Percentiles rank a stretch among this genome's conserved stretches.
Conservation (phyloP, 257 asterid species). For the Fraxinus cuspidata region DNA sequence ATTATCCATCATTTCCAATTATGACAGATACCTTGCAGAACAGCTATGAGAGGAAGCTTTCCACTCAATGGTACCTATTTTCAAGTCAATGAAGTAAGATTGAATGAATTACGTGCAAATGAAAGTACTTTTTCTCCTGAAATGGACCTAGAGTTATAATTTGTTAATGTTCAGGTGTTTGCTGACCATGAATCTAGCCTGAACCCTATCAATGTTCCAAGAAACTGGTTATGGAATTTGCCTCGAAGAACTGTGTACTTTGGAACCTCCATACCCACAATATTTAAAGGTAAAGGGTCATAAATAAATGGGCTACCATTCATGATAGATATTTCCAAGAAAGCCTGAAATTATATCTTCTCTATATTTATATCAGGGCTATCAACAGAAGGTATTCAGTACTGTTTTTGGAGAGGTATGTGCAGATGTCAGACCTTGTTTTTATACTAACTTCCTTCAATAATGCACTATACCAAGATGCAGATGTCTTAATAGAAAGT, state of each 20-base stretch:
- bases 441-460: slow-evolving; percentile 19
- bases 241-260: slow-evolving; percentile 84
- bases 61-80: slow-evolving; percentile 97
- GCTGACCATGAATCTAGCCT: slow-evolving; percentile 91
- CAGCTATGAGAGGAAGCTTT: slow-evolving; percentile 99
- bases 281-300: slow-evolving; percentile 72
- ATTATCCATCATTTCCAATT: slow-evolving; percentile 31
- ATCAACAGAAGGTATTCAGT: slow-evolving; percentile 73
- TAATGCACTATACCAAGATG: not conserved
- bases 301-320: slow-evolving; percentile 5
- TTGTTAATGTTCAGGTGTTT: slow-evolving; percentile 62
- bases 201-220: slow-evolving; percentile 77
- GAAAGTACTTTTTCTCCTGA: slow-evolving; percentile 14
- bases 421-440: slow-evolving; percentile 19
- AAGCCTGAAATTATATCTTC: slow-evolving; percentile 20
- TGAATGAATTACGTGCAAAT: slow-evolving; percentile 10
- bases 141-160: slow-evolving; percentile 19
- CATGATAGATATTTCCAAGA: slow-evolving; percentile 17
- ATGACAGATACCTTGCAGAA: slow-evolving; percentile 91
- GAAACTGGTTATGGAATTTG: slow-evolving; percentile 90
- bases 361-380: slow-evolving; percentile 57
- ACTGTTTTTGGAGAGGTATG: slow-evolving; percentile 97
- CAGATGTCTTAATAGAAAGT: not conserved
- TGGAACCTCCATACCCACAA: slow-evolving; percentile 92
- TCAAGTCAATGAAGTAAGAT: slow-evolving; percentile 90